These are phyloP conservation scores for Sophora flavescens DNA, from an alignment of 306 rosid species.

Conservation along the genomic window DNA sequence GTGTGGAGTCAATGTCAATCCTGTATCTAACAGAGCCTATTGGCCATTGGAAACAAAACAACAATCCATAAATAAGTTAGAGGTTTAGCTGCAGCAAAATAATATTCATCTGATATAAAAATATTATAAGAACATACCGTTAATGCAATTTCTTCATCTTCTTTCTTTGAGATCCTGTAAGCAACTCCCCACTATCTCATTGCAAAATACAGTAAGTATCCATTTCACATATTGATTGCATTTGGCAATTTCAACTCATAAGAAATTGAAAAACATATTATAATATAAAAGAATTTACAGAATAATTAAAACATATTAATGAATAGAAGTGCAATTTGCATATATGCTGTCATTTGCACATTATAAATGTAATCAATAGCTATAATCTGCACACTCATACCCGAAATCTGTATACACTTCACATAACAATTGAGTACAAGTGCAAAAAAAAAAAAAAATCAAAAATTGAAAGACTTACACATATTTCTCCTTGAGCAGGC, in stretches of 20 bases:
- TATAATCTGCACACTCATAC: neutral
- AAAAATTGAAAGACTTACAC: conserved; percentile 62
- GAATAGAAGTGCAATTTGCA: conserved; percentile 2
- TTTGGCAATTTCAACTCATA: conserved; percentile 40
- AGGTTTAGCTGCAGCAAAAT: conserved; percentile 4
- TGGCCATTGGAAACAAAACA: neutral
- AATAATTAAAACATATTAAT: conserved; percentile 3
- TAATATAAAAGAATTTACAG: conserved; percentile 6
- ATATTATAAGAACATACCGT: conserved; percentile 53
- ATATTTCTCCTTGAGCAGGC: conserved; percentile 81
- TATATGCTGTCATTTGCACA: conserved; percentile 30
- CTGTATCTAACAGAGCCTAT: neutral
- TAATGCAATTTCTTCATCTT: conserved; percentile 82
- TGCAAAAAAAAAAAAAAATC: neutral
- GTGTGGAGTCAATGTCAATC: conserved; percentile 6
- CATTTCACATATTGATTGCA: conserved; percentile 35
- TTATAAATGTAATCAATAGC: neutral
- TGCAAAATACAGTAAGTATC: conserved; percentile 48
- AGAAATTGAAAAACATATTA: conserved; percentile 7
- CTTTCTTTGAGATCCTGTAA: conserved; percentile 78
- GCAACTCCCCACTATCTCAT: conserved; percentile 89
- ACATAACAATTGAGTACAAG: conserved; percentile 14
- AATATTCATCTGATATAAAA: neutral
- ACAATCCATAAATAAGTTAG: neutral
- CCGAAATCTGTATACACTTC: conserved; percentile 18